Base-by-base conservation (phyloP, 257 asterid genomes). In the Parsonsia alboflavescens region DNA sequence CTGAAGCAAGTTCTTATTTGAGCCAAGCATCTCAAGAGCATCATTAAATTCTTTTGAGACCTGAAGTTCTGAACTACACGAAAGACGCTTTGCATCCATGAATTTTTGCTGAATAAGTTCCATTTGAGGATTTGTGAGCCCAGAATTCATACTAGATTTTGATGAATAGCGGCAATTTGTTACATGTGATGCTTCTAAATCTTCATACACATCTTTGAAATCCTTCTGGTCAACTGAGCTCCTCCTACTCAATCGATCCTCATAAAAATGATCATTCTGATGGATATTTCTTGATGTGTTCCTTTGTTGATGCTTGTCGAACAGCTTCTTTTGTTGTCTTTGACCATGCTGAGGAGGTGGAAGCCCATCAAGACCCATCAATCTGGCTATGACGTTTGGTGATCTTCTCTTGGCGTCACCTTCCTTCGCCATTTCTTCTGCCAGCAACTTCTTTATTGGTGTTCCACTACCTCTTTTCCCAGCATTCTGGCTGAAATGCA, bases 331-430 rank as follows among this genome's bases (percentile, higher is more conserved):
- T 54, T 83, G 90, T 61, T 84, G 94, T 79, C 87, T 78, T 54
- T 83, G 84, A 78, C 83, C 81, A 71, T 77, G 83, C 82, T 88
- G 81, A 0, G 89, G 90, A 67, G 91, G 81, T 44, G 93, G 96
- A 71, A 89, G 82, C 70, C 90, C 91, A 73, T 90, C 99, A 19
- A 92, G 86, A 70, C 97, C 98, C 96, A 89, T 95, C 81, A 95
- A 81, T 82, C 87, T 83, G 75, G 97, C 98, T 75, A 95, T 78
- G 48, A 88, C 85, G 75, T 86, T 84, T 2, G 92, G 94, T 0
- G 88, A 68, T 54, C 89, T 79, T 82, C 84, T 88, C 84, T 82
- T 90, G 39, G 83, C 21, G 77, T 88, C 96, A 30, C 70, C 84
- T 79, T 95, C 96, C 81, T 81, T 85, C 8, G 89, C 78, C 90